Evolutionary conservation across 495 filamentous ascomycete species (phyloP).

Genomic region (Schizothecium vesticola): DNA sequence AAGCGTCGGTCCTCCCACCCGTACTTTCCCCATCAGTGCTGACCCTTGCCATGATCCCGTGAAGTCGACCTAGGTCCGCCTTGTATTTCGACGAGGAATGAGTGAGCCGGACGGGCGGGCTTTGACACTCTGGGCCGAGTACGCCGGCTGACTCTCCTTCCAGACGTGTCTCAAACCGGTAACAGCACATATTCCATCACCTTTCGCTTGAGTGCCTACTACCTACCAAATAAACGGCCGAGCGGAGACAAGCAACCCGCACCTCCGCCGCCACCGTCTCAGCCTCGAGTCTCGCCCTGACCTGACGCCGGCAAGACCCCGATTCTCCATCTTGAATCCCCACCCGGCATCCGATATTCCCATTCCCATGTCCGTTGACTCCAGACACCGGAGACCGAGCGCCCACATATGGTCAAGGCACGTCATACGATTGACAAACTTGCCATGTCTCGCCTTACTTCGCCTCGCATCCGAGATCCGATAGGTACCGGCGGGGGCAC

Average conservation of each 20-base stretch:
- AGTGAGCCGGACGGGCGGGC: neutral
- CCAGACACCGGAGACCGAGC: neutral
- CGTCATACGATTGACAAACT: no score
- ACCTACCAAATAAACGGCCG: neutral
- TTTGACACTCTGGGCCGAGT: neutral
- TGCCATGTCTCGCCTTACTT: no score
- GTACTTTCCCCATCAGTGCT: no score
- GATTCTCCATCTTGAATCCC: neutral
- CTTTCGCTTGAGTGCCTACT: neutral
- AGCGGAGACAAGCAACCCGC: neutral
- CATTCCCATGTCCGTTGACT: neutral
- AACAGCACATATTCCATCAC: neutral
- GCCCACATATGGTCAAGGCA: no score
- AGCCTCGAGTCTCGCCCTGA: neutral
- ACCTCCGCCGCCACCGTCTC: neutral
- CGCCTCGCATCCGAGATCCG: no score
- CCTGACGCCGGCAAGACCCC: neutral
- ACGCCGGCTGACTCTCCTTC: neutral
- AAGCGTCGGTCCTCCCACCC: neutral
- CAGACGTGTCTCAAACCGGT: neutral
- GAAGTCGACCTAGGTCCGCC: neutral
- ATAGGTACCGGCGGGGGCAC: no score
- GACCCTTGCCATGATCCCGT: neutral
- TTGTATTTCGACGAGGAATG: neutral
- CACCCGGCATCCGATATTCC: neutral